These are phyloP conservation scores for Tylopilus balloui DNA, from an alignment of 768 basidiomycete species.

Conservation along the genomic window DNA sequence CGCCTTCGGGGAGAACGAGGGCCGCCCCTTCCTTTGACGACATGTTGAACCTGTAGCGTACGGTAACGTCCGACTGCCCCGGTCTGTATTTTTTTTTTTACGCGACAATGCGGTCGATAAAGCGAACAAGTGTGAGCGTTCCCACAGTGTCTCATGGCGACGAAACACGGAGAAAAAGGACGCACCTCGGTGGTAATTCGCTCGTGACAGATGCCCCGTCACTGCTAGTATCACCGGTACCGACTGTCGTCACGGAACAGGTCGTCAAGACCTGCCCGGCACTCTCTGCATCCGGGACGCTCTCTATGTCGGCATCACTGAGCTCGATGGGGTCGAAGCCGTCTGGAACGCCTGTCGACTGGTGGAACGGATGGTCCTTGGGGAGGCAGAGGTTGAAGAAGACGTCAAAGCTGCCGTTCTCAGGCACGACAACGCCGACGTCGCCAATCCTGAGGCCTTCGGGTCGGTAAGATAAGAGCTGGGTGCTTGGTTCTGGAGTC, in stretches of 20 bases:
- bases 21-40: slow-evolving; percentile 30
- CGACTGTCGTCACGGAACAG: slow-evolving; percentile 14
- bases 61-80: slow-evolving; percentile 1
- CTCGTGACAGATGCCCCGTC: background rate
- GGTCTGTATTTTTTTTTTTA: too few relatives aligned
- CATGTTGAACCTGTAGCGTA: slow-evolving; percentile 11
- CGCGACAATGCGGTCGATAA: too few relatives aligned
- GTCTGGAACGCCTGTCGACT: slow-evolving; percentile 23
- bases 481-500: slow-evolving; percentile 31
- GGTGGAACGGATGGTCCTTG: slow-evolving; percentile 26
- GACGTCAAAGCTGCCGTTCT: slow-evolving; percentile 34
- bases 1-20: slow-evolving; percentile 34
- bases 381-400: slow-evolving; percentile 38
- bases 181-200: slow-evolving; percentile 10
- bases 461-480: slow-evolving; percentile 23
- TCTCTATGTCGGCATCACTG: slow-evolving; percentile 14
- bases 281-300: slow-evolving; percentile 6
- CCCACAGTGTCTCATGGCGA: too few relatives aligned
- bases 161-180: background rate
- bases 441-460: slow-evolving; percentile 37
- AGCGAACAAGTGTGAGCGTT: too few relatives aligned
- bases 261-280: slow-evolving; percentile 7
- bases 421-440: slow-evolving; percentile 34
- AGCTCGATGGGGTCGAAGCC: slow-evolving; percentile 26
- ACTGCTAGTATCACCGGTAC: too few relatives aligned